Base-by-base conservation (phyloP, 2,329 filamentous ascomycete species). In the Allantophomopsis cytisporea region DNA sequence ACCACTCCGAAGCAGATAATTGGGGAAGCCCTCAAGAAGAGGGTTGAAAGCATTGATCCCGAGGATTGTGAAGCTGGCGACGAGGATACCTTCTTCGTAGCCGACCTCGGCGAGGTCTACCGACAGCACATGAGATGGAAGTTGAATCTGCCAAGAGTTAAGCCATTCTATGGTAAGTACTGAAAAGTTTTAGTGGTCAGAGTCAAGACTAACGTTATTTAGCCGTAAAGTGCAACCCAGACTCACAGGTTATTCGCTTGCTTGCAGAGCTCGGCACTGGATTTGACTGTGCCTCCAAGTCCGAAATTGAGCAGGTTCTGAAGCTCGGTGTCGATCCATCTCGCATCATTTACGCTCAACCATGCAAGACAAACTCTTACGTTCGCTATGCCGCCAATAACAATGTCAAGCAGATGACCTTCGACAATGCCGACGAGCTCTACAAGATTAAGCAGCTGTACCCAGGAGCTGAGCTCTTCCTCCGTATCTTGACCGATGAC, bases 151-250 rank as follows among this genome's bases (percentile, higher is more conserved):
- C 76, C 80, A 51, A 82, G 89, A 52, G 83, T 98, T 61, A 91
- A 88, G 66, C 91, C 91, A 33, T 95, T 96, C 57, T 98, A 95
- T 66, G 86, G 85, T 88, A 64, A 62, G 78, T 62, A 34, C 28
- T 5, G 31, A 13, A 36, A 35, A 50, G 38, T 45, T 35, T 17
- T 34, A 36, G 6, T 14, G 18, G 17, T 33, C 37, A 12, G 14
- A 17, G 4, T 31, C n/a, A 30, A 16, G 36, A 39, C 17, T 36
- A 30, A 36, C 28, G 31, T 42, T 36, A 28, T 16, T 32, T 50
- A 89, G 89, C 89, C 51, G 89, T 98, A 69, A 98, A 98, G 68
- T 98, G 91, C 68, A 98, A 98, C 72, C 88, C 89, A 20, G 89
- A 98, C 63, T 76, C 80, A 37, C 80, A 84, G 63, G 80, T 98